Base-by-base conservation (phyloP, 31 red algal species). In the Asparagopsis taxiformis region DNA sequence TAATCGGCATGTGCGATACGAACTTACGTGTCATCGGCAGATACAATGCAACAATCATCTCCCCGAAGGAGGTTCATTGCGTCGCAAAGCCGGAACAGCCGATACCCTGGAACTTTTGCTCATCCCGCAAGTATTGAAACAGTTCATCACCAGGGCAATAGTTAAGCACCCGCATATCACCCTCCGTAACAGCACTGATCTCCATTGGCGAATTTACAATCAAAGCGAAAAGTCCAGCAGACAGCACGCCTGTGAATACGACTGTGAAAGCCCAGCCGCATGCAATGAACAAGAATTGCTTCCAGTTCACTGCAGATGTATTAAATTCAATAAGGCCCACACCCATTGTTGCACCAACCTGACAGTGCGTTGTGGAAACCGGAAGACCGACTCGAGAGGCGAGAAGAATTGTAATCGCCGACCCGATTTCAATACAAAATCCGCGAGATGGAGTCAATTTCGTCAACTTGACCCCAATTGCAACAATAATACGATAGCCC, bases 241-340 rank as follows among this genome's bases (percentile, higher is more conserved):
- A 59, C 13, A 80, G 22, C 23, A 73, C 2, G 28, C 63, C 90
- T 15, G 80, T 85, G 68, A 93, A 72, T 8, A 93, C 23, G 20
- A 93, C 77, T 24, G 90, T 93, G 59, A 93, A 85, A n/a, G 87
- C 72, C 90, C 90, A 93, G 16, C 90, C 90, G 48, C 71, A 17
- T 39, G 64, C 76, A 44, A 93, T 93, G 54, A 79, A 72, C 39
- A 86, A 53, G 51, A 93, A 93, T 51, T 93, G 90, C 68, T 87
- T 93, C 90, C 90, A 93, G 67, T 93, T 85, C 54, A 93, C 90
- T 29, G 90, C 80, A 36, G 75, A 80, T 38, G 35, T 38, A 58
- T 86, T 85, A 41, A 79, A 71, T 34, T 93, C 90, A 41, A 79
- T 68, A 22, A 93, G 64, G 15, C 89, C 89, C 4, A 93, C 89